Evolutionary conservation across 176 grass and related monocot species (phyloP).

Genomic region (Avena insularis): DNA sequence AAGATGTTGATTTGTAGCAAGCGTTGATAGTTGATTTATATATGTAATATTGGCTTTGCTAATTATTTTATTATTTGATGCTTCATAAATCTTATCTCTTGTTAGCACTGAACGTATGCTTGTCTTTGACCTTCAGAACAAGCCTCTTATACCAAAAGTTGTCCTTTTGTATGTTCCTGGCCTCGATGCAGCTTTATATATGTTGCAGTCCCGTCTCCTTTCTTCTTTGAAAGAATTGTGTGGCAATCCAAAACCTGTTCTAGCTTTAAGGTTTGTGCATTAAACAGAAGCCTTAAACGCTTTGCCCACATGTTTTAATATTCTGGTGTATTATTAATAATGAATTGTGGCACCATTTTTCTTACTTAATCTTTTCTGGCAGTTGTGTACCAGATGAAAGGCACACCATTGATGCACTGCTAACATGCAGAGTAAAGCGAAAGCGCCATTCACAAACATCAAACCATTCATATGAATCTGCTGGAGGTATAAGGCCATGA

Average conservation of each 20-base stretch:
- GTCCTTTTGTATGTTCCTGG: constrained; percentile 90
- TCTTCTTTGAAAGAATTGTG: constrained; percentile 74
- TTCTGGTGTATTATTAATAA: constrained; percentile 1
- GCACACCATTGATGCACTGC: constrained; percentile 88
- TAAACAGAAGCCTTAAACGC: neutral
- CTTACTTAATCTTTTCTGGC: constrained; percentile 40
- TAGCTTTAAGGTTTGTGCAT: constrained; percentile 82
- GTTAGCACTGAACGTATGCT: constrained; percentile 19
- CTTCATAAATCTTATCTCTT: neutral
- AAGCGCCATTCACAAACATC: constrained; percentile 54
- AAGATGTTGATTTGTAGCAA: neutral
- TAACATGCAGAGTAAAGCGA: constrained; percentile 91
- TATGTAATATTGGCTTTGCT: neutral
- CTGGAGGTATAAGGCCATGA: constrained; percentile 42
- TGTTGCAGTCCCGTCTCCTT: constrained; percentile 64
- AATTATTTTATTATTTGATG: constrained; percentile 10
- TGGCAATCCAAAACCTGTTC: constrained; percentile 92
- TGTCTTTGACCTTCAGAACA: constrained; percentile 67
- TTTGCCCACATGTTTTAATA: neutral
- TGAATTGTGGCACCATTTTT: neutral
- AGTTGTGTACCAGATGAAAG: constrained; percentile 85
- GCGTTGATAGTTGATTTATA: neutral
- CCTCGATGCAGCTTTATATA: constrained; percentile 90
- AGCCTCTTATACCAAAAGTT: constrained; percentile 90
- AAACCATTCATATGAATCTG: constrained; percentile 46